Evolutionary conservation across 768 basidiomycete genomes (phyloP).

Genomic region (Suillus lakei): DNA sequence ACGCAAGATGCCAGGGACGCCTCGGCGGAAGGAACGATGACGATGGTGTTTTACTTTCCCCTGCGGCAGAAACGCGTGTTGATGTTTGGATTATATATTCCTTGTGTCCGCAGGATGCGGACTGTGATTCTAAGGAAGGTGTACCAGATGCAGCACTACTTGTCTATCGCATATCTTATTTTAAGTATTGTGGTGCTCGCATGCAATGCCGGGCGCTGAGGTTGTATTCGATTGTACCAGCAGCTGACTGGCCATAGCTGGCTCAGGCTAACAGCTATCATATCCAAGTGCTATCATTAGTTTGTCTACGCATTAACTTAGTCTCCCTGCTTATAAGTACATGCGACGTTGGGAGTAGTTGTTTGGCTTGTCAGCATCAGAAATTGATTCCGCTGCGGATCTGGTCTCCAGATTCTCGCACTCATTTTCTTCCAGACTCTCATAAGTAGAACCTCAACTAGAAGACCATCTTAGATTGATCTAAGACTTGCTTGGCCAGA

Average conservation of each 20-base stretch:
- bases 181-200: background rate
- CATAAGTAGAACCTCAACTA: background rate
- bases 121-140: conserved; percentile 22
- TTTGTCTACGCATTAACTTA: conserved; percentile 13
- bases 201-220: background rate
- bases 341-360: background rate
- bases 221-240: background rate
- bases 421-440: background rate
- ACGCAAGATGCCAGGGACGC: conserved; percentile 68
- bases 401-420: background rate
- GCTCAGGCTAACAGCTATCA: conserved; percentile 12
- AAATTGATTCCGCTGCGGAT: background rate
- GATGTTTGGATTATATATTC: background rate
- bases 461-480: background rate
- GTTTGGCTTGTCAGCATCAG: background rate
- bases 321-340: background rate
- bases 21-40: conserved; percentile 43
- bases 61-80: background rate
- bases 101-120: background rate
- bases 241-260: background rate
- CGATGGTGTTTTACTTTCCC: conserved; percentile 1
- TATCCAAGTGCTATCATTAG: conserved; percentile 33
- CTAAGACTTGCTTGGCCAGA: background rate
- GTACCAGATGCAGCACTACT: conserved; percentile 26
- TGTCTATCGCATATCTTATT: conserved; percentile 34